A percentile compares a stretch with the other conserved stretches of the same genome.
Evolutionary conservation across 352 stramenopile species (phyloP).

Genomic region (Phytophthora sansomeana): DNA sequence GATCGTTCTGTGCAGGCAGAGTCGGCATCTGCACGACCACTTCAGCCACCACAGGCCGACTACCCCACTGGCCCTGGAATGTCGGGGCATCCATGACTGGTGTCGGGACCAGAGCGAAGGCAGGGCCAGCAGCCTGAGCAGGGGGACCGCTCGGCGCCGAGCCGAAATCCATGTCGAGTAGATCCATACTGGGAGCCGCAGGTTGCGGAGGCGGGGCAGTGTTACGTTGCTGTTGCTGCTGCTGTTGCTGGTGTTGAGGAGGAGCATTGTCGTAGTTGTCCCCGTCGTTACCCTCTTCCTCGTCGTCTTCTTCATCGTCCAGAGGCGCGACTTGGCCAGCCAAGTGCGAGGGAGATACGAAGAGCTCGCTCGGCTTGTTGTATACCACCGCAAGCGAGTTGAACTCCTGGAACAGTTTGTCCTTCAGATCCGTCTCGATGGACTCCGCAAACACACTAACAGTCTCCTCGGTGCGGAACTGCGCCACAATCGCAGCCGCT

Average conservation of each 20-base stretch:
- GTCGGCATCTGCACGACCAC: slow-evolving; percentile 66
- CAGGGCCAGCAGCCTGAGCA: slow-evolving; percentile 27
- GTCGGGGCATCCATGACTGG: slow-evolving; percentile 78
- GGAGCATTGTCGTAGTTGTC: slow-evolving; percentile 35
- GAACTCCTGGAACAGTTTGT: slow-evolving; percentile 96
- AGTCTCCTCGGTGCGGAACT: slow-evolving; percentile 80
- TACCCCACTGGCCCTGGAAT: slow-evolving; percentile 82
- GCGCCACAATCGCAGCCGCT: slow-evolving; percentile 88
- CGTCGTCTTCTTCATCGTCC: slow-evolving; percentile 57
- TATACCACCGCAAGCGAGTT: slow-evolving; percentile 98
- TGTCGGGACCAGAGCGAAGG: slow-evolving; percentile 63
- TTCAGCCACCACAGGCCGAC: slow-evolving; percentile 69
- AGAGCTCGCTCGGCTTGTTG: slow-evolving; percentile 96
- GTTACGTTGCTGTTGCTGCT: slow-evolving; percentile 57
- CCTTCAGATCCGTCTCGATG: slow-evolving; percentile 82
- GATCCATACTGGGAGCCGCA: slow-evolving; percentile 58
- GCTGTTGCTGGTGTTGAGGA: slow-evolving; percentile 47
- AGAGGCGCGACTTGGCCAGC: slow-evolving; percentile 39
- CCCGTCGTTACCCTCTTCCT: slow-evolving; percentile 52
- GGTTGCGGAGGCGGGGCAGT: slow-evolving; percentile 32
- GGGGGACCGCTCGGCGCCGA: slow-evolving; percentile 29
- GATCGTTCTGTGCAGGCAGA: slow-evolving; percentile 64
- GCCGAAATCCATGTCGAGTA: slow-evolving; percentile 84
- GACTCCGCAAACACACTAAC: slow-evolving; percentile 89
- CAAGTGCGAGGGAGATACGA: slow-evolving; percentile 89